A percentile compares a stretch with the other conserved stretches of the same genome.
Evolutionary conservation across 257 asterid species (phyloP).

Genomic region (Solanum sitiens): DNA sequence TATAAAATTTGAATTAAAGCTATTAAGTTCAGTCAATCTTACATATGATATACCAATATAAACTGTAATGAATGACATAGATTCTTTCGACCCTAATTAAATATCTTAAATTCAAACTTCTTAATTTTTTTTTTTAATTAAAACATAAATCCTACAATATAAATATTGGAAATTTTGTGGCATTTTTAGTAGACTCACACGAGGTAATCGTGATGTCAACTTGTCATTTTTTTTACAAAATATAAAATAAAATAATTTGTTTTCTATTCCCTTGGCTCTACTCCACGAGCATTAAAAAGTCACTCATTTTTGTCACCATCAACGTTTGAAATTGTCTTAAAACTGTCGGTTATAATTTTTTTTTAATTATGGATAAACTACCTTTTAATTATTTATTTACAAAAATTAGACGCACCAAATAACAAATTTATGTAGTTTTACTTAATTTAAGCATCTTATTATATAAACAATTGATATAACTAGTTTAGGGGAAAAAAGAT

Average conservation of each 20-base stretch:
- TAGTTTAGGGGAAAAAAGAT: neutral
- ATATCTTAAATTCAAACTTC: neutral
- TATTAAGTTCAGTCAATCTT: too few species aligned
- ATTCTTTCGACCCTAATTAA: rapidly evolving
- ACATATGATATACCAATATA: too few species aligned
- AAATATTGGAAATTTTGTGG: neutral
- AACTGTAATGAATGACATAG: too few species aligned
- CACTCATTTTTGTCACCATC: neutral
- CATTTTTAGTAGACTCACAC: neutral
- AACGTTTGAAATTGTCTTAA: neutral
- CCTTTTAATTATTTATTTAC: neutral
- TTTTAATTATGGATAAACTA: neutral
- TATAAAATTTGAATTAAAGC: rapidly evolving
- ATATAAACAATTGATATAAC: neutral
- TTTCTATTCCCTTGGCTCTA: neutral
- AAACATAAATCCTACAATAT: neutral
- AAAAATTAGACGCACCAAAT: neutral
- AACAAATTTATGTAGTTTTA: neutral
- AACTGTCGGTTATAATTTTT: neutral
- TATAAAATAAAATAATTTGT: too few species aligned
- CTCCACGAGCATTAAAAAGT: neutral
- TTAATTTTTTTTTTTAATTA: rapidly evolving
- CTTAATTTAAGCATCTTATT: neutral
- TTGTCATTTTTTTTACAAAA: neutral
- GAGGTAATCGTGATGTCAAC: neutral